Conservation (phyloP, 2,329 filamentous ascomycete genomes). For the Diaporthe amygdali region DNA sequence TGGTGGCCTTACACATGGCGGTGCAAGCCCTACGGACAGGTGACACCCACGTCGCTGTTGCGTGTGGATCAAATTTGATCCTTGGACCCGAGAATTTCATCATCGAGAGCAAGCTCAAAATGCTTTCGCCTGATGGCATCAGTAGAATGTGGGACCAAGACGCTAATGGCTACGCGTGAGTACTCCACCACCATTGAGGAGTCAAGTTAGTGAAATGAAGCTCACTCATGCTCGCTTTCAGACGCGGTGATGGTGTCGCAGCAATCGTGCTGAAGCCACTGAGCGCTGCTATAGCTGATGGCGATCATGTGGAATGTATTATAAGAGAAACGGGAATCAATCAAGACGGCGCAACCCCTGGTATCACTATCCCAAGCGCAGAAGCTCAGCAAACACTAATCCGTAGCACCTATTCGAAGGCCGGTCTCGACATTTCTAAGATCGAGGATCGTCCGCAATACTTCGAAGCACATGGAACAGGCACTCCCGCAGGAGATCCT, state of each 20-base stretch:
- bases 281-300: constrained; percentile 51
- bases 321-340: constrained; percentile 49
- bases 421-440: constrained; percentile 29
- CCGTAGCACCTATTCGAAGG: constrained; percentile 37
- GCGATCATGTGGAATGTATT: constrained; percentile 43
- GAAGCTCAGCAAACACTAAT: constrained; percentile 45
- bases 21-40: constrained; percentile 38
- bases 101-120: constrained; percentile 41
- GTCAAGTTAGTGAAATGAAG: no score
- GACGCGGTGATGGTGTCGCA: constrained; percentile 55
- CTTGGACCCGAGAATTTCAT: constrained; percentile 36
- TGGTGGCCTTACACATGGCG: constrained; percentile 44
- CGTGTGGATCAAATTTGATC: constrained; percentile 39
- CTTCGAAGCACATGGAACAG: constrained; percentile 44
- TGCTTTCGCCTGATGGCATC: constrained; percentile 42
- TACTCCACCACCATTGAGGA: no score
- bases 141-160: constrained; percentile 48
- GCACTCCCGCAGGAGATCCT: constrained; percentile 42
- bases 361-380: constrained; percentile 44
- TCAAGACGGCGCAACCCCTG: constrained; percentile 46
- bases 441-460: constrained; percentile 22
- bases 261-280: constrained; percentile 47
- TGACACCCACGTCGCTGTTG: constrained; percentile 36
- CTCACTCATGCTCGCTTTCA: no score
- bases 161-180: constrained; percentile 59